Conservation (phyloP, 176 grass and related monocot genomes). For the Tillandsia fasciculata region DNA sequence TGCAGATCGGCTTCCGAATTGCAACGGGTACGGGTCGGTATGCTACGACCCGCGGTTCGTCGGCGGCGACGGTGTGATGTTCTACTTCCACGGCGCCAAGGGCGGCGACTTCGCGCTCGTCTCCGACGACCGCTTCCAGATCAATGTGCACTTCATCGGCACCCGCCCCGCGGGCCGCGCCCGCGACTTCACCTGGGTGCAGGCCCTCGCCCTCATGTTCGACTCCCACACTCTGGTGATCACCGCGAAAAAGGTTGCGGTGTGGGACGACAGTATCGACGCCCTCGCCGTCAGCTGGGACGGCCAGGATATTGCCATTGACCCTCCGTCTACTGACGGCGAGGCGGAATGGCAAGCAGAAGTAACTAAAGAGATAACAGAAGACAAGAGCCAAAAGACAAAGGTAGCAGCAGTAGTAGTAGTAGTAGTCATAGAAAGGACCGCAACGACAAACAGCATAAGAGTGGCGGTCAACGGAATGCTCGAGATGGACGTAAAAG, state of each 20-base stretch:
- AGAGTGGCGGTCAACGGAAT: slow-evolving; percentile 16
- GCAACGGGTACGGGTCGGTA: slow-evolving; percentile 33
- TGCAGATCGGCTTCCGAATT: slow-evolving; percentile 30
- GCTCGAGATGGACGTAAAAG: slow-evolving; percentile 23
- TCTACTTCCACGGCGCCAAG: slow-evolving; percentile 37
- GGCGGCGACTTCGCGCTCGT: slow-evolving; percentile 35
- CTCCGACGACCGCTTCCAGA: slow-evolving; percentile 36
- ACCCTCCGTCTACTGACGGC: slow-evolving; percentile 10
- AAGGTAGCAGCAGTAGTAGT: not conserved
- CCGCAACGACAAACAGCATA: slow-evolving; percentile 13
- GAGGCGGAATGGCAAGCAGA: slow-evolving; percentile 20
- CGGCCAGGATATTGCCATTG: slow-evolving; percentile 13
- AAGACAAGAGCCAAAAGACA: not conserved
- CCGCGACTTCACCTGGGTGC: slow-evolving; percentile 42
- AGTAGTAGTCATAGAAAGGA: slow-evolving; percentile 19
- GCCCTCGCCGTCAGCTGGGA: slow-evolving; percentile 27
- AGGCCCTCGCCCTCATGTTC: slow-evolving; percentile 36
- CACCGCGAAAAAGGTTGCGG: slow-evolving; percentile 23
- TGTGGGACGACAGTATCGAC: slow-evolving; percentile 29
- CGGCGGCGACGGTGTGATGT: slow-evolving; percentile 38
- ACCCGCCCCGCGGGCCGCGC: slow-evolving; percentile 11
- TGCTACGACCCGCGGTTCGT: slow-evolving; percentile 42
- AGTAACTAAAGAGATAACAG: not conserved
- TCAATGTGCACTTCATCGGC: slow-evolving; percentile 48
- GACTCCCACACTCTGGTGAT: slow-evolving; percentile 32